These are phyloP conservation scores for Prunus fruticosa DNA, from an alignment of 306 rosid genomes.

Conservation along the genomic window DNA sequence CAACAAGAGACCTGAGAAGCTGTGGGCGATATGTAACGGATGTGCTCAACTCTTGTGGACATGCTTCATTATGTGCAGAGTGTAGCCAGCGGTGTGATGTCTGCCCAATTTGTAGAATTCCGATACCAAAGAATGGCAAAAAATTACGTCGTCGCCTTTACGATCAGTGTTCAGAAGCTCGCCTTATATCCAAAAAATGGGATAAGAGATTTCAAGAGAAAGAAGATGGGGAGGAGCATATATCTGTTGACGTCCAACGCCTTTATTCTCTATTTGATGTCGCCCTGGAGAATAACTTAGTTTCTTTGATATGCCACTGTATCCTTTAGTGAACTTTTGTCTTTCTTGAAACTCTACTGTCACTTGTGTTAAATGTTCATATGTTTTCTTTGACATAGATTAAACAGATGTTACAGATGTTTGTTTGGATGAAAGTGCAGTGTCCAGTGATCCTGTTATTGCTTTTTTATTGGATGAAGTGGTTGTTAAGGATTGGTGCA, in stretches of 20 bases:
- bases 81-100: constrained; percentile 86
- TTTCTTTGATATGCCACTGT: constrained; percentile 91
- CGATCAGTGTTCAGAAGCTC: constrained; percentile 79
- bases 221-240: constrained; percentile 69
- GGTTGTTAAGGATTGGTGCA: constrained; percentile 99
- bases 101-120: constrained; percentile 87
- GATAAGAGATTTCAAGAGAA: constrained; percentile 78
- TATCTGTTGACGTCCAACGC: constrained; percentile 73
- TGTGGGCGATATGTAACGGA: constrained; percentile 83
- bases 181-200: constrained; percentile 70
- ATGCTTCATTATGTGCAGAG: constrained; percentile 91
- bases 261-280: constrained; percentile 90
- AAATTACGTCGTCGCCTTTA: constrained; percentile 72
- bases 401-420: constrained; percentile 90
- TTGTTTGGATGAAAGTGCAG: constrained; percentile 98
- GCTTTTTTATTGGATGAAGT: constrained; percentile 99
- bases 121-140: constrained; percentile 53
- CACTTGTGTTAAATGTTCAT: background rate
- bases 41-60: constrained; percentile 78
- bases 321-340: constrained; percentile 43
- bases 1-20: constrained; percentile 96
- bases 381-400: constrained; percentile 57
- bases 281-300: constrained; percentile 91
- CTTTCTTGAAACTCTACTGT: background rate
- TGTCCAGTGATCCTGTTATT: constrained; percentile 93